Evolutionary conservation across 1,139 yeast genomes (phyloP), one percentile per base, ranked within the genome.

Genomic region (Lipomyces yarrowii): DNA sequence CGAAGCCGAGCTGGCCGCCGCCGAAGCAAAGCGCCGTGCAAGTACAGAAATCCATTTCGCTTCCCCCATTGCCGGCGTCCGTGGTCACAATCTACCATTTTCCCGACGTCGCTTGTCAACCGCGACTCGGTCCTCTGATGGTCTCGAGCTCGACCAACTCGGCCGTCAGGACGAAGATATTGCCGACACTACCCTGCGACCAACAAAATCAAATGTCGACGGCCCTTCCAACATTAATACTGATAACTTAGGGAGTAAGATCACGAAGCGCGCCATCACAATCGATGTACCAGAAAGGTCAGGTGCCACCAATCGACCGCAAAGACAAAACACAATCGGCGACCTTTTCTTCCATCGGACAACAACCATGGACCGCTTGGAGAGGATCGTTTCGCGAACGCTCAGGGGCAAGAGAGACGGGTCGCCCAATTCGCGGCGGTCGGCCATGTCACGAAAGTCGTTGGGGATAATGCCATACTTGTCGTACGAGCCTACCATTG

Each of bases 401-500:
- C 33, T 64, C 37, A 39, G 61, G 11, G 51, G 69, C 10, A 33
- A 32, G n/a, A 42, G 63, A 42, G 69, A 65, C 15, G 30, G 30
- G 11, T 65, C 68, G 18, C 69, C 69, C 13, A 30, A 10, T n/a
- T 35, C 68, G 15, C n/a, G 48, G 8, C 56, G 63, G 35, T 62
- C 68, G 3, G 39, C 21, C 7, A n/a, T 33, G 35, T 65, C 68
- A 13, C 57, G 62, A 15, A 48, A 61, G 23, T 62, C 70, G 11
- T 6, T 57, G 6, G 59, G 56, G 4, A 56, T 53, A 11, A 48
- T 65, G 55, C 70, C 72, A n/a, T 94, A 93, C 73, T 80, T 94
- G 54, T 91, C 98, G 0, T 93, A 96, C 93, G 85, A 84, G 35
- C 98, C 99, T 0, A 91, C 92, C 0, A 84, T 96, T 59, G 99